Conservation (phyloP, 1,139 yeast genomes). For the Hyphopichia burtonii region DNA sequence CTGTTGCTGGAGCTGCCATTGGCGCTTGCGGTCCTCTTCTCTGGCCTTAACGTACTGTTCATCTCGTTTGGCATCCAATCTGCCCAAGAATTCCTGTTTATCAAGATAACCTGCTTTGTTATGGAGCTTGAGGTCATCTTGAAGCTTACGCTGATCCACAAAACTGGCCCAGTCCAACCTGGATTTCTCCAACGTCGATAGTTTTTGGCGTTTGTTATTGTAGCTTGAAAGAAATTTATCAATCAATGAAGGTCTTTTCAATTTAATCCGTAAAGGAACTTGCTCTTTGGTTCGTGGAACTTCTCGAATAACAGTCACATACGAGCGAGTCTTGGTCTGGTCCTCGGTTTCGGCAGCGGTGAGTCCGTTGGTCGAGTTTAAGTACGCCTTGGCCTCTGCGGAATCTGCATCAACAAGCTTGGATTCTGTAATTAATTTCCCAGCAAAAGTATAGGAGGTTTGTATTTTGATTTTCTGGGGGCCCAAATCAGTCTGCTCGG, state of each 20-base stretch:
- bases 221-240: slow-evolving; percentile 50
- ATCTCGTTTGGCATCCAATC: slow-evolving; percentile 72
- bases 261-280: slow-evolving; percentile 31
- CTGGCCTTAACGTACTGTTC: slow-evolving; percentile 58
- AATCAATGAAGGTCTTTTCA: slow-evolving; percentile 73
- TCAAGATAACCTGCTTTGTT: slow-evolving; percentile 86
- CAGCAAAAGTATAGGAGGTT: slow-evolving; percentile 86
- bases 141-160: slow-evolving; percentile 82
- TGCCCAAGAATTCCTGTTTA: slow-evolving; percentile 81
- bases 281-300: slow-evolving; percentile 33
- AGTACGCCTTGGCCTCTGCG: slow-evolving; percentile 83
- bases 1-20: slow-evolving; percentile 25
- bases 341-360: slow-evolving; percentile 6
- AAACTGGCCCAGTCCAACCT: slow-evolving; percentile 94
- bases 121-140: slow-evolving; percentile 75
- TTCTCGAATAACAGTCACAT: slow-evolving; percentile 37
- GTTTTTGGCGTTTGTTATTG: slow-evolving; percentile 52
- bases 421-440: slow-evolving; percentile 73
- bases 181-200: slow-evolving; percentile 90
- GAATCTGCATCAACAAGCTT: slow-evolving; percentile 74
- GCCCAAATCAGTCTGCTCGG: slow-evolving; percentile 11
- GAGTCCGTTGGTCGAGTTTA: slow-evolving; percentile 50
- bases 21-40: slow-evolving; percentile 36
- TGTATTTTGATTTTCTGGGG: slow-evolving; percentile 65
- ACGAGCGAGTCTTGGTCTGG: slow-evolving; percentile 18